Conservation (phyloP, 768 basidiomycete genomes). For the Kwoniella bestiolae region DNA sequence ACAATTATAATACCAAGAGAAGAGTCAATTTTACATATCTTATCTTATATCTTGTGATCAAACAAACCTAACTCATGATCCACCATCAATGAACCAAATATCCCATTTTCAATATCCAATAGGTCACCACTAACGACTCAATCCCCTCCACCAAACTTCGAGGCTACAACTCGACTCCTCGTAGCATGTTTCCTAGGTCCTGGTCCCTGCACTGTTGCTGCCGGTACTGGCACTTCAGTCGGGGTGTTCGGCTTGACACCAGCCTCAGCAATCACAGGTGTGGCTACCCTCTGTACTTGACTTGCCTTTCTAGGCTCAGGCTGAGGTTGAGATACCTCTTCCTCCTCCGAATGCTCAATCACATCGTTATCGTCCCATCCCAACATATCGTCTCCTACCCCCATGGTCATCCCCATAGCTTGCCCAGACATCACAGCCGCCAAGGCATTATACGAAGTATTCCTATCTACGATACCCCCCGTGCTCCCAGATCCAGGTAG, state of each 20-base stretch:
- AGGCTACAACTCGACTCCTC: neutral
- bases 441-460: constrained; percentile 14
- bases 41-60: too few species aligned
- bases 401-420: constrained; percentile 2
- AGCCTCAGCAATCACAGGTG: neutral
- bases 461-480: constrained; percentile 18
- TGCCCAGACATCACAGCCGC: constrained; percentile 16
- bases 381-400: constrained; percentile 12
- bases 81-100: neutral
- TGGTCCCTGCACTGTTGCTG: too few species aligned
- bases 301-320: neutral
- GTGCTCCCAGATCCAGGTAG: neutral
- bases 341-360: constrained; percentile 10
- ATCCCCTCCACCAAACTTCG: neutral
- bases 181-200: neutral
- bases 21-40: too few species aligned
- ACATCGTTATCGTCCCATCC: constrained; percentile 24
- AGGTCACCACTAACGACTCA: too few species aligned
- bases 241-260: too few species aligned
- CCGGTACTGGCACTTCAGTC: too few species aligned
- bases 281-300: neutral
- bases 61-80: neutral
- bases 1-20: neutral
- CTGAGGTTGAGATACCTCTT: neutral
- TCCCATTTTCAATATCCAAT: neutral